Base-by-base conservation (phyloP, 805 yeast genomes). In the Candida argentea region DNA sequence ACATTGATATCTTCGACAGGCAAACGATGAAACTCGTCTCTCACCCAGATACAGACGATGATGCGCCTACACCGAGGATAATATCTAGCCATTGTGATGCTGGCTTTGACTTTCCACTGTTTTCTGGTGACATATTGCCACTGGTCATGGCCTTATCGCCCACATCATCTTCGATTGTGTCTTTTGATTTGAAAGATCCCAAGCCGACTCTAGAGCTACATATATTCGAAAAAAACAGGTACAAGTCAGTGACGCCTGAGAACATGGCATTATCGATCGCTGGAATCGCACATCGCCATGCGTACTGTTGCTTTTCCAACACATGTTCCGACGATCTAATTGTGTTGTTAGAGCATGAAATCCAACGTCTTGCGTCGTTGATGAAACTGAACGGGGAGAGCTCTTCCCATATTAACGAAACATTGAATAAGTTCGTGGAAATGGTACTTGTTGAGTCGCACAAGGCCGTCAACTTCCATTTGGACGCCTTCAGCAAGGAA, bases 301-400 rank as follows among this genome's bases (percentile, higher is more conserved):
- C 91, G 0, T 65, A 67, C 30, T 71, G 86, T 0, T 82, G 87
- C 40, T 81, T 76, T 48, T 64, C 75, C 26, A 78, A 70, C 29
- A 57, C 71, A 6, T 67, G 72, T 31, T 66, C 78, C 4, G 94
- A 84, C 42, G 95, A 85, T 40, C 48, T 85, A 30, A 54, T 79
- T 21, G 65, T 70, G 1, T 55, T 79, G 2, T 61, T 76, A 10
- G 72, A 72, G 40, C 38, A 47, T 1, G 76, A 74, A 34, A 39
- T 74, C 8, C 34, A 33, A 20, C 34, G 57, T 22, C 25, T 43
- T 16, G 25, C 27, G 8, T 22, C 14, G 5, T 29, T 39, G 17
- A 26, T 29, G 8, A 23, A 25, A 10, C 24, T 21, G 8, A 17
- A 25, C n/a, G 16, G 13, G 15, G 25, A 14, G 13, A 25, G 27